These are phyloP conservation scores for Trametes villosa DNA, from an alignment of 768 basidiomycete species.

Conservation along the genomic window DNA sequence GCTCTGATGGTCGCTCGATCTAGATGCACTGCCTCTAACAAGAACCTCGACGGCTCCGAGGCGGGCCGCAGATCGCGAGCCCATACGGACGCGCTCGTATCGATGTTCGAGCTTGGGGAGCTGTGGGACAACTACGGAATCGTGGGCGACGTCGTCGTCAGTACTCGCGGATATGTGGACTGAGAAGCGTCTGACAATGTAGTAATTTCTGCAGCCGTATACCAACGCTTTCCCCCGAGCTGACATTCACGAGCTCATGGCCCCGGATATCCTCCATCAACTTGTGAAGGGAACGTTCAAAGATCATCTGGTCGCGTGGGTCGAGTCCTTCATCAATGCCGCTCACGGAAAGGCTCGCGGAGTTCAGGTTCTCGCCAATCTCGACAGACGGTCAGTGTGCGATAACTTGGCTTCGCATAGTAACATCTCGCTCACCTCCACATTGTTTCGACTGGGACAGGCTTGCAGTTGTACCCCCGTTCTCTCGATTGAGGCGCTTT, in stretches of 20 bases:
- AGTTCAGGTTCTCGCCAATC: slow-evolving; percentile 13
- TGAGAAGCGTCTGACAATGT: not conserved
- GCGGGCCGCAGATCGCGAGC: not conserved
- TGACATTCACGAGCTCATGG: slow-evolving; percentile 27
- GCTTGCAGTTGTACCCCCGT: slow-evolving; percentile 20
- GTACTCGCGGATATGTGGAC: not conserved
- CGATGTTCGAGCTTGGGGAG: slow-evolving; percentile 4
- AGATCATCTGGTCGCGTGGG: slow-evolving; percentile 30
- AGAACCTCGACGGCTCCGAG: not conserved
- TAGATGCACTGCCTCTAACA: not conserved
- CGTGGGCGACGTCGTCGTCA: slow-evolving; percentile 18
- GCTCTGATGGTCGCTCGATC: too few species aligned
- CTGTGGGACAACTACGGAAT: slow-evolving; percentile 23
- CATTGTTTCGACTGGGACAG: slow-evolving; percentile 4
- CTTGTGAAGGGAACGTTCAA: slow-evolving; percentile 15
- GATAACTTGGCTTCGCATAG: too few species aligned
- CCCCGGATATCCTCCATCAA: slow-evolving; percentile 27
- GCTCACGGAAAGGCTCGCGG: slow-evolving; percentile 2
- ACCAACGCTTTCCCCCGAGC: slow-evolving; percentile 25
- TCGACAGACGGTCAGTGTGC: slow-evolving; percentile 21
- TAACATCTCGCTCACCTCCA: too few species aligned
- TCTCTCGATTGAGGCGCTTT: slow-evolving; percentile 21
- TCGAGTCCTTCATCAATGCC: slow-evolving; percentile 24
- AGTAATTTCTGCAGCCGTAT: slow-evolving; percentile 19
- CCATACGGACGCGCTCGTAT: slow-evolving; percentile 13